These are phyloP conservation scores for Hymenoscyphus albidus DNA, from an alignment of 2,329 filamentous ascomycete species.

Conservation along the genomic window DNA sequence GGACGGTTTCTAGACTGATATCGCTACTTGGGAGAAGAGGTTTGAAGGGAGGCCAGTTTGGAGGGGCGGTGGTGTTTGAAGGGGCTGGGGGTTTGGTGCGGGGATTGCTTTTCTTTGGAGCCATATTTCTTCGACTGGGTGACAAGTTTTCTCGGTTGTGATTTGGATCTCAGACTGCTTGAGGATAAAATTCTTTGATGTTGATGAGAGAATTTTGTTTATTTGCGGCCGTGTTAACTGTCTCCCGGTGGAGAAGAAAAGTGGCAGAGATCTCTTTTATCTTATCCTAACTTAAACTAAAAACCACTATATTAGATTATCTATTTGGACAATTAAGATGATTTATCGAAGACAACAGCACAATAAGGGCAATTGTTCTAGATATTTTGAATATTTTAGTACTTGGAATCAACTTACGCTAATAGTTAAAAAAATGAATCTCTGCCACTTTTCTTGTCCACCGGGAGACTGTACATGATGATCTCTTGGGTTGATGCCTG, in stretches of 20 bases:
- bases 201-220: not conserved
- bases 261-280: no score
- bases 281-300: no score
- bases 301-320: no score
- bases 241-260: no score
- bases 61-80: slow-evolving; percentile 29
- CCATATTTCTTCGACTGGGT: slow-evolving; percentile 12
- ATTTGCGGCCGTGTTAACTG: no score
- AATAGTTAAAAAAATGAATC: no score
- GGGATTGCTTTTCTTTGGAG: slow-evolving; percentile 24
- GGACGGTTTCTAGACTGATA: slow-evolving; percentile 49
- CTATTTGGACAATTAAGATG: no score
- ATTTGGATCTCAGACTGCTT: not conserved
- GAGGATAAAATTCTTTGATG: not conserved
- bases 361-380: no score
- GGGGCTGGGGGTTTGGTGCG: slow-evolving; percentile 17
- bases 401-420: no score
- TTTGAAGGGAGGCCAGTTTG: slow-evolving; percentile 59
- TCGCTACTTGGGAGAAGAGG: slow-evolving; percentile 53
- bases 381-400: no score
- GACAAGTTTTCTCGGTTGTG: not conserved
- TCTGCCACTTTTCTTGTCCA: not conserved
- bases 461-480: not conserved
- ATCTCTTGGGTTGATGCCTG: not conserved
- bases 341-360: no score